Conservation (phyloP, 345 rosid genomes). For the Dipteronia sinensis region DNA sequence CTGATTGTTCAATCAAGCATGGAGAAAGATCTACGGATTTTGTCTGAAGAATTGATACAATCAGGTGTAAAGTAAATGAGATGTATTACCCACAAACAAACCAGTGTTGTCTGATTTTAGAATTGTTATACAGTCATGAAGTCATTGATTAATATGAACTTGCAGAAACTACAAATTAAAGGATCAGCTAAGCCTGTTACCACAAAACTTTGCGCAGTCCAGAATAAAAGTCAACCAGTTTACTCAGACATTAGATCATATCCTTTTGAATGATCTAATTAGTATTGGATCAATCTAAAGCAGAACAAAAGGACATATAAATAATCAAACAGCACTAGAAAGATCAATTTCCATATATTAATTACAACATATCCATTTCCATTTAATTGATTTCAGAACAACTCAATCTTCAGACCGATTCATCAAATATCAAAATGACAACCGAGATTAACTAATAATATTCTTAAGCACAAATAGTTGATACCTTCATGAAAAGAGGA, state of each 20-base stretch:
- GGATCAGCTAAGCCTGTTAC: neutral
- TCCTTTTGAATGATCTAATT: neutral
- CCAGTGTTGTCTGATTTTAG: neutral
- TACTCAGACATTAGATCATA: neutral
- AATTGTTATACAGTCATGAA: neutral
- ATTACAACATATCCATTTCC: neutral
- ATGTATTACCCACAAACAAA: neutral
- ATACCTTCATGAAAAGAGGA: conserved; percentile 87
- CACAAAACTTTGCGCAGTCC: neutral
- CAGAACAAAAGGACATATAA: no score
- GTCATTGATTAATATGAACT: neutral
- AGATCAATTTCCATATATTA: neutral
- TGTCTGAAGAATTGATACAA: neutral
- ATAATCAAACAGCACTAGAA: neutral
- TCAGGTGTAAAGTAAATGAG: conserved; percentile 2
- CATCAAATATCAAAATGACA: neutral
- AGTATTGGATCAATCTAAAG: no score
- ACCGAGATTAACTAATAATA: neutral
- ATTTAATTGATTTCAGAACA: neutral
- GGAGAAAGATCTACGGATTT: conserved; percentile 3
- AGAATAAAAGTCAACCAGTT: neutral
- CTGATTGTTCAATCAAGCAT: conserved; percentile 2
- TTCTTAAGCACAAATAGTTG: neutral
- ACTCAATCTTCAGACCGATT: neutral
- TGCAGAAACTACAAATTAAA: neutral